Evolutionary conservation across 2,329 filamentous ascomycete genomes (phyloP).

Genomic region (Onygena corvina): DNA sequence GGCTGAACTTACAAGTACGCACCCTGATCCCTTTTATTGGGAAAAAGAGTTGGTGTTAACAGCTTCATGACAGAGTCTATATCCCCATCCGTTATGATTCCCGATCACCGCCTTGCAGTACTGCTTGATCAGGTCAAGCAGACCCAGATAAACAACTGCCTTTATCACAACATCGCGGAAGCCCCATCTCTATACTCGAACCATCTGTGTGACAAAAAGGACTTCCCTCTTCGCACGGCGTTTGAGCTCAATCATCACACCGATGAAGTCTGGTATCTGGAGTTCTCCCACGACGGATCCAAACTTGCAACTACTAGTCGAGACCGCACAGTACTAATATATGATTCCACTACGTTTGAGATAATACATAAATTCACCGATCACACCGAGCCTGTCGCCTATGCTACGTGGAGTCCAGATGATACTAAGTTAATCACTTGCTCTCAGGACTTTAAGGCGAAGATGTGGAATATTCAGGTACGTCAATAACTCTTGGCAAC

Average conservation of each 20-base stretch:
- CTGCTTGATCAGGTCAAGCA: conserved; percentile 75
- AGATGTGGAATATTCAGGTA: conserved; percentile 63
- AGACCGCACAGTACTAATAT: conserved; percentile 65
- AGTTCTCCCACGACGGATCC: conserved; percentile 78
- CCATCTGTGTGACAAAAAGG: conserved; percentile 65
- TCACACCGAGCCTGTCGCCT: conserved; percentile 61
- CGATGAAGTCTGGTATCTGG: conserved; percentile 83
- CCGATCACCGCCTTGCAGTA: conserved; percentile 72
- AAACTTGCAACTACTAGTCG: conserved; percentile 72
- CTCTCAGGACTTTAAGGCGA: conserved; percentile 58
- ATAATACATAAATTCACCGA: conserved; percentile 51
- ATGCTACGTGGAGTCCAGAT: conserved; percentile 84
- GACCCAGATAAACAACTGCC: conserved; percentile 67
- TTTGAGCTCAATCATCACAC: conserved; percentile 59
- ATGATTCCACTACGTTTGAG: conserved; percentile 60
- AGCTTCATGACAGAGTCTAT: conserved; percentile 55
- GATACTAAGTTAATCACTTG: conserved; percentile 78
- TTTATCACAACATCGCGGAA: conserved; percentile 72
- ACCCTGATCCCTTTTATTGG: not conserved
- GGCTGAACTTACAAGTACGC: conserved; percentile 69
- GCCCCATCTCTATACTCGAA: conserved; percentile 81
- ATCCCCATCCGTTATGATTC: conserved; percentile 93
- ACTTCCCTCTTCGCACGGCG: conserved; percentile 64
- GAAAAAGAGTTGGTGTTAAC: conserved; percentile 7
- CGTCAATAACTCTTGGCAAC: conserved; percentile 21